These are phyloP conservation scores for Sordariomycetes sp. DNA, from an alignment of 2,329 filamentous ascomycete species.

Conservation along the genomic window DNA sequence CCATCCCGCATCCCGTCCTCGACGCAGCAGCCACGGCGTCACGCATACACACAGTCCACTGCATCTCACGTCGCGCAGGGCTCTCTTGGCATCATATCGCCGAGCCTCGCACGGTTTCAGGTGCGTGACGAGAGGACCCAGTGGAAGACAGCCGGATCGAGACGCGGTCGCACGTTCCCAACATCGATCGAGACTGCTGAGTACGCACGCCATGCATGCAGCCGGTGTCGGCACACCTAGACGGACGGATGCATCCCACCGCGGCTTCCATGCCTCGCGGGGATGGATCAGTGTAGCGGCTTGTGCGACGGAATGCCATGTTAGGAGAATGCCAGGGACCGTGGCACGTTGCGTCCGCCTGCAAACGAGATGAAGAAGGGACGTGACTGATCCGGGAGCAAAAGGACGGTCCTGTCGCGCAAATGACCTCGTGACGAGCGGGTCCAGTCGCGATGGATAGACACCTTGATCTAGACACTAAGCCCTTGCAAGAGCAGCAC, in stretches of 20 bases:
- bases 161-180: background rate
- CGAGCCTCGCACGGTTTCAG: background rate
- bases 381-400: background rate
- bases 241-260: background rate
- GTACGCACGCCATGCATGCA: background rate
- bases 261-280: background rate
- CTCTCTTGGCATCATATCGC: background rate
- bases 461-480: too few relatives aligned
- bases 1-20: background rate
- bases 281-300: background rate
- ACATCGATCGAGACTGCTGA: background rate
- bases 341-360: background rate
- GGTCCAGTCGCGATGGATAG: too few relatives aligned
- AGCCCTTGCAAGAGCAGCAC: too few relatives aligned
- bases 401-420: too few relatives aligned
- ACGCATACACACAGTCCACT: background rate
- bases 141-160: background rate
- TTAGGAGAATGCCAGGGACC: background rate
- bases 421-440: too few relatives aligned
- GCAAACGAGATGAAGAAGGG: background rate
- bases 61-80: background rate
- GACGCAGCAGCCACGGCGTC: background rate
- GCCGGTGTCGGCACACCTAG: background rate
- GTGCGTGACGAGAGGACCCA: background rate
- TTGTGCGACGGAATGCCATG: background rate